These are phyloP conservation scores for Candida sanyaensis DNA, from an alignment of 1,139 yeast genomes.

Conservation along the genomic window DNA sequence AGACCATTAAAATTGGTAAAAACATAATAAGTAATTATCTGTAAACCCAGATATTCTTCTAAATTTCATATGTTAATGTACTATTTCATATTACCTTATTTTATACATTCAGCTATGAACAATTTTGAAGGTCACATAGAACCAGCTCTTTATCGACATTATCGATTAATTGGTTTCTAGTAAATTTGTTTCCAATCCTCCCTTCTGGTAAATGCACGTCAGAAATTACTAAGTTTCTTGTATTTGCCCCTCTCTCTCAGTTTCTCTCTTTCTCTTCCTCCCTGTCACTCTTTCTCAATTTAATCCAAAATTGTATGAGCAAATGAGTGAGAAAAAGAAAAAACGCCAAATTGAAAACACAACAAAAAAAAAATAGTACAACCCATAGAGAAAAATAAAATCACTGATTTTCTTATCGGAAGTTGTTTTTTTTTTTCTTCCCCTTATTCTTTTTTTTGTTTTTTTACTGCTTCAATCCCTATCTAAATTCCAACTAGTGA, in stretches of 20 bases:
- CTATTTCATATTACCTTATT: no score
- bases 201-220: not conserved
- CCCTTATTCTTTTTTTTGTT: not conserved
- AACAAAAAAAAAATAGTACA: not conserved
- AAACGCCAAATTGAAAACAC: not conserved
- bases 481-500: slow-evolving; percentile 1
- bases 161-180: not conserved
- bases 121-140: no score
- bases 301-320: no score
- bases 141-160: not conserved
- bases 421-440: not conserved
- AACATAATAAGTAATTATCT: no score
- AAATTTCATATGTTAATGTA: no score
- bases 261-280: no score
- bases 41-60: no score
- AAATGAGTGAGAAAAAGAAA: no score
- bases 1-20: no score
- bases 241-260: slow-evolving; percentile 1
- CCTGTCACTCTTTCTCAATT: no score
- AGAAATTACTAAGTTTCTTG: not conserved
- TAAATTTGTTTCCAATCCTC: not conserved
- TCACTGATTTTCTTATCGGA: slow-evolving; percentile 2
- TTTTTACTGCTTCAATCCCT: not conserved
- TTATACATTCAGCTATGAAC: no score
- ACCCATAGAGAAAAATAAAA: not conserved